Evolutionary conservation across 164 flowering plant species (phyloP).

Genomic region (Stephania yunnanensis): DNA sequence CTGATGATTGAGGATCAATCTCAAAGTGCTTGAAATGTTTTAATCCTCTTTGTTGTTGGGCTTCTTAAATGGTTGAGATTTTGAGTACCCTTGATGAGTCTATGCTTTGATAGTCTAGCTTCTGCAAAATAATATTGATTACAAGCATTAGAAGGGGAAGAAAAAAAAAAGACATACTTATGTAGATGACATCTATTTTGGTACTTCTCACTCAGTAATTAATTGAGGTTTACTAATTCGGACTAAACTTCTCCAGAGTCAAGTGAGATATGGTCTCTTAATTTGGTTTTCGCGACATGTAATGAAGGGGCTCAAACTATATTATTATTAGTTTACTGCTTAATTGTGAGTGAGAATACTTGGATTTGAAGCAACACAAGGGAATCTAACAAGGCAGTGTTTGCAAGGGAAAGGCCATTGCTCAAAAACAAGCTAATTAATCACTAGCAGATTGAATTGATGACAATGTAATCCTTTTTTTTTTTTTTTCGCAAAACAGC

Average conservation of each 20-base stretch:
- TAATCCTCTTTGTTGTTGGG: slow-evolving; percentile 20
- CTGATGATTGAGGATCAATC: slow-evolving; percentile 8
- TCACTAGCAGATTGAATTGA: not conserved
- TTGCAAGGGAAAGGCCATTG: not conserved
- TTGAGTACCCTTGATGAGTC: slow-evolving; percentile 5
- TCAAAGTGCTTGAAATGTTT: slow-evolving; percentile 28
- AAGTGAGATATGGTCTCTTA: too few relatives aligned
- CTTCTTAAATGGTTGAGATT: slow-evolving; percentile 4
- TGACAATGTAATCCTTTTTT: not conserved
- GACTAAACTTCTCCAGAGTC: too few relatives aligned
- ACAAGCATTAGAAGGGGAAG: not conserved
- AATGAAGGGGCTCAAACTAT: too few relatives aligned
- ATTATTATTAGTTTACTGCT: too few relatives aligned
- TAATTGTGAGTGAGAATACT: not conserved
- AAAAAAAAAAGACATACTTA: not conserved
- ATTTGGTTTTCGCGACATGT: too few relatives aligned
- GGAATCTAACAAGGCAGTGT: not conserved
- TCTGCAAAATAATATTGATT: slow-evolving; percentile 22
- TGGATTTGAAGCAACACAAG: not conserved
- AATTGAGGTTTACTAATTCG: too few relatives aligned
- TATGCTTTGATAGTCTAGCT: slow-evolving; percentile 33
- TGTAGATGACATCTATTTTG: not conserved
- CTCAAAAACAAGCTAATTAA: not conserved
- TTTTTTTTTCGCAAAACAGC: too few relatives aligned
- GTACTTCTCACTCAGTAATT: too few relatives aligned